Percentiles rank a stretch among this genome's conserved stretches.
Conservation (phyloP, 1,139 yeast genomes). For the Candida pseudoviswanathii region DNA sequence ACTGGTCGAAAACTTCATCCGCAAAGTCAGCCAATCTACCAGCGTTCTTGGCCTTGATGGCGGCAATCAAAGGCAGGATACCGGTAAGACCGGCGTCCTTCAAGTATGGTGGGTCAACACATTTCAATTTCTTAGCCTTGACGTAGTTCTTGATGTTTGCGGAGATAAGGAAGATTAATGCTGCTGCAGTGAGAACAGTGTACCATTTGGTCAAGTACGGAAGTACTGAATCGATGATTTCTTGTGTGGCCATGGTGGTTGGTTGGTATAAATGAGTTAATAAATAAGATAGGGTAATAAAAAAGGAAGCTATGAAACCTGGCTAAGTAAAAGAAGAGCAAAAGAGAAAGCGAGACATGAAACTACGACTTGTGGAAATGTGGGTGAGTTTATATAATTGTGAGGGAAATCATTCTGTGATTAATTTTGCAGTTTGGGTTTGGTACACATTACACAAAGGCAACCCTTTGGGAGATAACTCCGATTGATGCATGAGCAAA, state of each 20-base stretch:
- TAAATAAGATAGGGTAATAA: too few relatives aligned
- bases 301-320: not conserved
- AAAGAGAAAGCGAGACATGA: not conserved
- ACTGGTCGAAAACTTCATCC: conserved; percentile 17
- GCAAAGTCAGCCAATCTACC: conserved; percentile 30
- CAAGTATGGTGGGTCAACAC: conserved; percentile 13
- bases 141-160: conserved; percentile 6
- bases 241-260: not conserved
- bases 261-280: not conserved
- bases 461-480: too few relatives aligned
- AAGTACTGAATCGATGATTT: conserved; percentile 1
- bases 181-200: conserved; percentile 13
- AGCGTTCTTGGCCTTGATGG: conserved; percentile 22
- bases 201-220: conserved; percentile 19
- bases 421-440: too few relatives aligned
- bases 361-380: too few relatives aligned
- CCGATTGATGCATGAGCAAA: too few relatives aligned
- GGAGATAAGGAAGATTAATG: conserved; percentile 8
- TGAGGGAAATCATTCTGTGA: too few relatives aligned
- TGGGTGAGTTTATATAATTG: too few relatives aligned
- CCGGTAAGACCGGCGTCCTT: conserved; percentile 19
- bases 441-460: too few relatives aligned
- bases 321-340: not conserved
- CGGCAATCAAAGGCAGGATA: conserved; percentile 18
- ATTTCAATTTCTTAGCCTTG: conserved; percentile 11